Evolutionary conservation across 176 grass and related monocot species (phyloP).

Genomic region (Aegilops umbellulata): DNA sequence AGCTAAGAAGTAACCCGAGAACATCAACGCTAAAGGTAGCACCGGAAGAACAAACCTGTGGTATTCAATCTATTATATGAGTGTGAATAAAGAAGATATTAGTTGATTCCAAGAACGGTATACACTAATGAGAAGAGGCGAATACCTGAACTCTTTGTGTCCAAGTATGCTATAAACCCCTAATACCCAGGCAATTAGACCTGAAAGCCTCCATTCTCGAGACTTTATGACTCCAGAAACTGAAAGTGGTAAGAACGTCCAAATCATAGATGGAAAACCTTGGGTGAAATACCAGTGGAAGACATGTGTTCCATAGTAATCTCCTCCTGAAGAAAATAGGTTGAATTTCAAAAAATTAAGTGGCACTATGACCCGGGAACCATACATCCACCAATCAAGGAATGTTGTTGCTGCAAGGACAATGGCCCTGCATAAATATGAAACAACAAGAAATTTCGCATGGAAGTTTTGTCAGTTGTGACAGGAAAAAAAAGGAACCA

Average conservation of each 20-base stretch:
- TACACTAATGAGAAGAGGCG: slow-evolving; percentile 21
- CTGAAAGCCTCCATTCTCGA: slow-evolving; percentile 70
- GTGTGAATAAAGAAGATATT: neutral
- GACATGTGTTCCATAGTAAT: slow-evolving; percentile 86
- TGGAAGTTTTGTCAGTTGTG: neutral
- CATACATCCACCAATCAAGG: slow-evolving; percentile 81
- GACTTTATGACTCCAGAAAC: slow-evolving; percentile 61
- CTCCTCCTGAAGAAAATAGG: slow-evolving; percentile 88
- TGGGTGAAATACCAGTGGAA: slow-evolving; percentile 97
- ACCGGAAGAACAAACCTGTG: slow-evolving; percentile 93
- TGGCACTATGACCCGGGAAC: slow-evolving; percentile 67
- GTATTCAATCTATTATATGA: slow-evolving; percentile 3
- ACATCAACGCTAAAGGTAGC: slow-evolving; percentile 85
- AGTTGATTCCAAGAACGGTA: neutral
- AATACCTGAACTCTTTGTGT: slow-evolving; percentile 97
- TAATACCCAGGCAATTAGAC: slow-evolving; percentile 82
- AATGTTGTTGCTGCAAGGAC: slow-evolving; percentile 68
- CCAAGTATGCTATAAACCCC: slow-evolving; percentile 89
- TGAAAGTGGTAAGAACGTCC: slow-evolving; percentile 78
- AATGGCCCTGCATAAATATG: slow-evolving; percentile 50
- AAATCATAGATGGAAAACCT: slow-evolving; percentile 91
- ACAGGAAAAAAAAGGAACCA: neutral
- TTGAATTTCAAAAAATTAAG: slow-evolving; percentile 96
- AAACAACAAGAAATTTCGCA: neutral
- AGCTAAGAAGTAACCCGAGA: slow-evolving; percentile 81